Base-by-base conservation (phyloP, 345 rosid genomes). In the Citrus cavaleriei region DNA sequence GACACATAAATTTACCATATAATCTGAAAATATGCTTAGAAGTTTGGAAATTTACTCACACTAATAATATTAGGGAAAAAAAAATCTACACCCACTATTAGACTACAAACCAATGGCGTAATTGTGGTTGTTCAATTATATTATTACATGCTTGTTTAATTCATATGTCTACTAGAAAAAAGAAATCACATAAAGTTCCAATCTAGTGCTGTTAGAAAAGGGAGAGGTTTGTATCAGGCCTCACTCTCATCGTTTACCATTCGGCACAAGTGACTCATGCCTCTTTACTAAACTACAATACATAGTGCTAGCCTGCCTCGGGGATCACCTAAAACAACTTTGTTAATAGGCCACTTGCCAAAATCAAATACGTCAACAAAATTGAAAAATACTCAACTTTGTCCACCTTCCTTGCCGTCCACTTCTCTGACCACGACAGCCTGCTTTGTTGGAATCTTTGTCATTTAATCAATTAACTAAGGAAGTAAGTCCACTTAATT, bases 391-490 rank as follows among this genome's bases (percentile, higher is more conserved):
- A 79, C 10, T 70, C 30, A 54, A 73, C 21, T 28, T 70, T 35
- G 25, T 59, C 79, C 2, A 60, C 70, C 79, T 46, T 46, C 80
- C 19, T 42, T 75, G 65, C 86, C 84, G 84, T 78, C 89, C 83
- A 63, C 69, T 55, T 68, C 79, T 37, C 62, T 75, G 30, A 30
- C 81, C 80, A 73, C 60, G 77, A 83, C 80, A 67, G 34, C 22
- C 55, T 78, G 84, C 82, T 69, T 60, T 61, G 84, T 79, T 22
- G 79, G 81, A 76, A 16, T 9, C 28, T 76, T 61, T 69, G 83
- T 73, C 77, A 63, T 73, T 34, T 77, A 75, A 46, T 75, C 61
- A 46, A 37, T 27, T 61, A 24, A 25, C n/a, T 0, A n/a, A 19
- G 70, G 16, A 42, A 46, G 51, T 13, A 12, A 54, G 22, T 54